Evolutionary conservation across 805 yeast genomes (phyloP).

Genomic region (Cyberlindnera nakhonratchasimensis): DNA sequence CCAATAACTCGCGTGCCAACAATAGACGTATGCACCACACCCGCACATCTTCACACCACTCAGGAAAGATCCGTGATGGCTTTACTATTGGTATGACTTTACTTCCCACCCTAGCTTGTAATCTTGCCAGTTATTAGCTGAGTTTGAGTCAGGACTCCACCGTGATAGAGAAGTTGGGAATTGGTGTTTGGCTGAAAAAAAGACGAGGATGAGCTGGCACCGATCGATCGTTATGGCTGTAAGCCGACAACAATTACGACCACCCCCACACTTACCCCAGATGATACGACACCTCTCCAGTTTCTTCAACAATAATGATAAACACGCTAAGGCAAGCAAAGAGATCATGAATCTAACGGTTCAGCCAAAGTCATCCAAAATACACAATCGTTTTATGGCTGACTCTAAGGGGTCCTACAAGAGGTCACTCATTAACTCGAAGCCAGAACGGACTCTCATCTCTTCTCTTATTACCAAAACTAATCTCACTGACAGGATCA

Average conservation of each 20-base stretch:
- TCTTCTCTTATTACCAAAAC: neutral
- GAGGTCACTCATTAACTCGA: neutral
- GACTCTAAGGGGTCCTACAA: neutral
- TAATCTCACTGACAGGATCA: neutral
- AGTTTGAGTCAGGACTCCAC: no score
- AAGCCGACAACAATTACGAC: slow-evolving; percentile 4
- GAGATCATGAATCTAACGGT: neutral
- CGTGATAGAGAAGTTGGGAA: neutral
- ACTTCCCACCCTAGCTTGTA: no score
- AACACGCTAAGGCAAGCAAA: neutral
- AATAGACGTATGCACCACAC: neutral
- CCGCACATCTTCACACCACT: no score
- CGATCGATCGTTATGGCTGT: neutral
- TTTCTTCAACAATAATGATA: slow-evolving; percentile 7
- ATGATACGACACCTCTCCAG: slow-evolving; percentile 2
- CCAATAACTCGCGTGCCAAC: neutral
- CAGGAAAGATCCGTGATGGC: no score
- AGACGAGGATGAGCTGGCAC: neutral
- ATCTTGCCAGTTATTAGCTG: no score
- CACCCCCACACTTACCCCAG: slow-evolving; percentile 8
- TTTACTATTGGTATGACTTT: no score
- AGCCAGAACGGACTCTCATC: slow-evolving; percentile 1
- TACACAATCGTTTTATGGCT: neutral
- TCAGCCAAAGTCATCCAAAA: neutral
- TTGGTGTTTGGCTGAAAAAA: neutral